Evolutionary conservation across 352 stramenopile genomes (phyloP), one percentile per base, ranked within the genome.

Genomic region (Detonula confervacea): DNA sequence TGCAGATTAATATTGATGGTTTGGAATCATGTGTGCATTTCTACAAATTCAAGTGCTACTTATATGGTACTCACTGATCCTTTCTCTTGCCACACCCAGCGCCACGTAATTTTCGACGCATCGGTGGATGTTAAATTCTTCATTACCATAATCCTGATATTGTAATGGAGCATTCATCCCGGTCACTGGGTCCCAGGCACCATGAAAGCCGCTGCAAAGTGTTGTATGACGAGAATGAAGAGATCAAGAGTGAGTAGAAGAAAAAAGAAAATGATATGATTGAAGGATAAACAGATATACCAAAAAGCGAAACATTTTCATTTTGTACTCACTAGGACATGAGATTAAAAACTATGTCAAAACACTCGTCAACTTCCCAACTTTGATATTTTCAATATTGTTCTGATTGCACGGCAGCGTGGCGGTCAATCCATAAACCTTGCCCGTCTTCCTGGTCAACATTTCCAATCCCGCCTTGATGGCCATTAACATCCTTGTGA

Each of bases 101-200:
- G 47, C 39, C 27, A 79, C 30, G 49, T 76, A 83, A 55, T 83
- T 83, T 35, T 73, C 39, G 1, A 83, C 75, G 44, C 75, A 83
- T 27, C 46, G 18, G 66, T 83, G 46, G 14, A 73, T 59, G 12
- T 54, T 74, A 29, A 78, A 83, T 24, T 52, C 52, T 2, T 69
- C 51, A 37, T 54, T 30, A 52, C 67, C 73, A 56, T 57, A 82
- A 16, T 65, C 52, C 44, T 82, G 73, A 70, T 82, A 46, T 49
- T 63, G 73, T 27, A 82, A n/a, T 33, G 73, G 73, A 6, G 73
- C 59, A 61, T 82, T 82, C 1, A 35, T 33, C 25, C 73, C 73
- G 11, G 73, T 82, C 5, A 12, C 37, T 22, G 65, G 56, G 33
- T 4, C 33, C 79, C 68, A n/a, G n/a, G n/a, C n/a, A n/a, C n/a